Evolutionary conservation across 768 basidiomycete species (phyloP), one percentile per base, ranked within the genome.

Genomic region (Tubosaeta sp.): DNA sequence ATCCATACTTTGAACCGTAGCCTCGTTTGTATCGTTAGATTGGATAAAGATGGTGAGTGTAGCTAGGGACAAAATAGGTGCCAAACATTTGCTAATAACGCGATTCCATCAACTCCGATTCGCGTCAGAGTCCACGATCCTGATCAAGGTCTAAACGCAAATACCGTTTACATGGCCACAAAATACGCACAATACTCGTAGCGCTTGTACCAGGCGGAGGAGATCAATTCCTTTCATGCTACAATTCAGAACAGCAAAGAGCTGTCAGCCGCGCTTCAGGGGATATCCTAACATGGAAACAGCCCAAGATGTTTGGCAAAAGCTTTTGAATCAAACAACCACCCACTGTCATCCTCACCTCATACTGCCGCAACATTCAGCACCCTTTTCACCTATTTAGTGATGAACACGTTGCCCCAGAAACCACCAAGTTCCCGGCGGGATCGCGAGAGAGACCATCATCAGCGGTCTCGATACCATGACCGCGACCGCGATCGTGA

Each of bases 321-420:
- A 17, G 51, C 65, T 48, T 68, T 59, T 43, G 54, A 57, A 56
- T 50, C 57, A 66, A 64, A 68, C 65, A 67, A 64, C 48, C 57
- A 45, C 51, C 29, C 41, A 54, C 43, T 8, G 12, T 31, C 38
- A 37, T 33, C 22, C n/a, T 35, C 9, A 14, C 11, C 39, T 33
- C 34, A 33, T 17, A 42, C n/a, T 19, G 5, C 6, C 5, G 1
- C 27, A 8, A 29, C 27, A 29, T 29, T 29, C 27, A 29, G 10
- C 6, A 29, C 29, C 17, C 11, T 9, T 25, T 43, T 19, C 0
- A 19, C n/a, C 3, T 29, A 29, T 29, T 29, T 29, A 8, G 8
- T 8, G 27, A 68, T 68, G 65, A 49, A 60, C 39, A 26, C 56
- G 6, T 49, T 64, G 14, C 65, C 59, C 0, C 12, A 22, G 8